Evolutionary conservation across 257 asterid species (phyloP).

Genomic region (Mentha longifolia): DNA sequence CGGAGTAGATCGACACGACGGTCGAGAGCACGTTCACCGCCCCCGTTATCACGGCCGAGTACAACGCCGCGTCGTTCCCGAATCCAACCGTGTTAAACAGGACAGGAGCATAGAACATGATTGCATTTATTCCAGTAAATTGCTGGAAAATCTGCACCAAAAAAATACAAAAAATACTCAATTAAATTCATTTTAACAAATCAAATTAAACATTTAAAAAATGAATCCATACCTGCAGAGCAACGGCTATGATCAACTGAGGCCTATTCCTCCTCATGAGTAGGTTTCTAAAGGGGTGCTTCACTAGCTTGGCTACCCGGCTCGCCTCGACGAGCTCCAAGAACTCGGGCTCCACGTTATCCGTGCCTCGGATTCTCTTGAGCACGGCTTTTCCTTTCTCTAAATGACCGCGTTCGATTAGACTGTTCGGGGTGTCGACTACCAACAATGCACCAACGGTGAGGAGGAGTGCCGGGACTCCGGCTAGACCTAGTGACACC

Average conservation of each 20-base stretch:
- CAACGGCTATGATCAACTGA: conserved; percentile 69
- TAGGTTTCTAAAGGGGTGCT: conserved; percentile 85
- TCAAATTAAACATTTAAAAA: neutral
- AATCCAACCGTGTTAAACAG: conserved; percentile 79
- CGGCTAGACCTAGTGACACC: conserved; percentile 81
- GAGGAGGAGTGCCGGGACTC: conserved; percentile 74
- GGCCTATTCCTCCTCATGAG: conserved; percentile 81
- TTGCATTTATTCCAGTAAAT: conserved; percentile 86
- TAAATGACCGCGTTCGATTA: conserved; percentile 75
- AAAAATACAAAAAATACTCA: neutral
- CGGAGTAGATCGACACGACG: conserved; percentile 76
- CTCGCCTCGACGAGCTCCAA: conserved; percentile 83
- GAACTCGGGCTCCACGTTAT: conserved; percentile 80
- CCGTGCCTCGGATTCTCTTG: conserved; percentile 72
- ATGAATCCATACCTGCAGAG: conserved; percentile 55
- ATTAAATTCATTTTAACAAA: neutral
- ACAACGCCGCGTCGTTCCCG: conserved; percentile 67
- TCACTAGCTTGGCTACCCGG: conserved; percentile 73
- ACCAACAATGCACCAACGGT: conserved; percentile 76
- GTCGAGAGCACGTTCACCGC: conserved; percentile 85
- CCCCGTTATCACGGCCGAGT: conserved; percentile 83
- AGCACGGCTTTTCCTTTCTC: conserved; percentile 80
- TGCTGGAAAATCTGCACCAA: conserved; percentile 76
- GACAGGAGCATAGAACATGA: conserved; percentile 93
- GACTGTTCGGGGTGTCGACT: conserved; percentile 86